Evolutionary conservation across 306 rosid species (phyloP).

Genomic region (Luffa acutangula): DNA sequence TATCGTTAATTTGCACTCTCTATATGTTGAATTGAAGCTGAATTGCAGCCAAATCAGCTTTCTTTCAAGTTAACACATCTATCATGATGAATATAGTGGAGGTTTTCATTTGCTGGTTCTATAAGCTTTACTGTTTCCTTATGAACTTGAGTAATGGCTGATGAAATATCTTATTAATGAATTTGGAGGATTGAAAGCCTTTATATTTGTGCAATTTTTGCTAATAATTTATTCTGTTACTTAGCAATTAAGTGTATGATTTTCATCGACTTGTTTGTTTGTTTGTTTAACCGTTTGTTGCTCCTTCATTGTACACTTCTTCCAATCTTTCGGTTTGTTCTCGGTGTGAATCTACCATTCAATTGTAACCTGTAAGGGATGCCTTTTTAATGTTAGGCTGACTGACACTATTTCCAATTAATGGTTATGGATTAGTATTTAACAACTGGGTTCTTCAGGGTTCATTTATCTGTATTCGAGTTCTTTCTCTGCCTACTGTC

Average conservation of each 20-base stretch:
- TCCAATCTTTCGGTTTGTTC: neutral
- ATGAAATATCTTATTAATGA: neutral
- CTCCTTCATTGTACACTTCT: neutral
- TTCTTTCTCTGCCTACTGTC: neutral
- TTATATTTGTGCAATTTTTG: neutral
- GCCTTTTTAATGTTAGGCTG: neutral
- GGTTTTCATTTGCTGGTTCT: neutral
- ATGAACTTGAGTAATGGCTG: neutral
- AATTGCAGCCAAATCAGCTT: neutral
- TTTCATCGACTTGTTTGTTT: neutral
- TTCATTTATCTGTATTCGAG: neutral
- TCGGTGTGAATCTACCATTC: neutral
- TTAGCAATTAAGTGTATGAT: neutral
- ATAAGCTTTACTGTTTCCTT: neutral
- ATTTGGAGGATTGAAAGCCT: neutral
- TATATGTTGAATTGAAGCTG: neutral
- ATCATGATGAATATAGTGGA: neutral
- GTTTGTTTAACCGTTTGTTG: neutral
- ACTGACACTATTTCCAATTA: neutral
- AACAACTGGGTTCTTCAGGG: neutral
- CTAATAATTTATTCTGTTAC: neutral
- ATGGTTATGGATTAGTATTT: neutral
- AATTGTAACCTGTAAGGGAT: neutral
- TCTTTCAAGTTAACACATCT: neutral
- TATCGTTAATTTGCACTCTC: too few relatives aligned